Base-by-base conservation (phyloP, 2,329 filamentous ascomycete species). In the Stachybotrys elegans region DNA sequence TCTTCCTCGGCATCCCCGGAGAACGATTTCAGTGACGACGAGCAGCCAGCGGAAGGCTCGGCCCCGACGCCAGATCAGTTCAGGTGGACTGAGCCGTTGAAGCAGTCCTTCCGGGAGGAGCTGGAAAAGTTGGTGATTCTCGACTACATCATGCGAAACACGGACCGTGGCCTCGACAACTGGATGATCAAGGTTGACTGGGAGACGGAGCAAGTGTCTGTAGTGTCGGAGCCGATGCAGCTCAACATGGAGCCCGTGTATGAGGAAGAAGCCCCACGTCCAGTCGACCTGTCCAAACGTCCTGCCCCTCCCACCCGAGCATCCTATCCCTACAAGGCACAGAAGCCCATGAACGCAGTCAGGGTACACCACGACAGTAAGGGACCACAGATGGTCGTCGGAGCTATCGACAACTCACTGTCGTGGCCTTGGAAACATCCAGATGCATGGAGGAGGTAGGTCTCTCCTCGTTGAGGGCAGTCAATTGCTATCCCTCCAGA, bases 401-500 rank as follows among this genome's bases (percentile, higher is more conserved):
- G 93, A 38, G 93, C 93, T 45, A 98, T 98, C 53, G 93, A 98
- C 65, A 98, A 98, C 66, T 96, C 90, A 52, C 67, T 98, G 52
- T 97, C 93, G 2, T 98, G 93, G 90, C 93, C 93, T 2, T 98
- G 92, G 93, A 97, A 97, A 65, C 92, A 97, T 57, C 92, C 92
- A 0, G 92, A 98, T 72, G 93, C 92, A 23, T 86, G 83, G 76
- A 70, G 79, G 60, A 83, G 75, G 74, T 72, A 58, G 51, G 59
- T 44, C 42, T 11, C n/a, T n/a, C n/a, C n/a, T n/a, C n/a, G n/a
- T n/a, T n/a, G n/a, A n/a, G n/a, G n/a, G n/a, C n/a, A n/a, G n/a
- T n/a, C n/a, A n/a, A n/a, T n/a, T n/a, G n/a, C n/a, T n/a, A n/a
- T n/a, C n/a, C n/a, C n/a, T 20, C 1, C 23, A 32, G 23, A 23